Base-by-base conservation (phyloP, 345 rosid genomes). In the Geranium brycei region DNA sequence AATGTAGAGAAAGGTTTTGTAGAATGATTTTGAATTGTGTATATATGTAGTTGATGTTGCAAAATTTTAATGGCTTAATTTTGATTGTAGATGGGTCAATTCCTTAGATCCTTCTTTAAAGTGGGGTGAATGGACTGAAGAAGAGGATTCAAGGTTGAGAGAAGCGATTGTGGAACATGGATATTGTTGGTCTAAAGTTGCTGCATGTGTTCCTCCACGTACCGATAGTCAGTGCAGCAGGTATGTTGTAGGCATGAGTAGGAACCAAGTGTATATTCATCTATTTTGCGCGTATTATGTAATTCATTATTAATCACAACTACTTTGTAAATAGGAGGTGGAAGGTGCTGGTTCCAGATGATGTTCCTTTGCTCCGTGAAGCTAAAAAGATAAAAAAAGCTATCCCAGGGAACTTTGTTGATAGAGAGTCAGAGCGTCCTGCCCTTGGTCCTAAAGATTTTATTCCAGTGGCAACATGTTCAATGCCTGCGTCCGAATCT, bases 161-260 rank as follows among this genome's bases (percentile, higher is more conserved):
- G 82, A 77, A 58, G 96, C 89, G 31, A 69, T 85, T 69, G 67
- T 69, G 70, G 80, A 86, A 73, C 80, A 77, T 60, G 96, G 95
- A 35, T 64, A 75, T 71, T 64, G 76, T 74, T 93, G 99, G 99
- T 72, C 96, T 51, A 88, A 80, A 76, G 75, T 93, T 68, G 91
- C 99, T 69, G 69, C 79, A 41, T 64, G 38, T 62, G 19, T 93
- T 71, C 53, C 83, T 63, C 68, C 81, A 68, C 91, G 97, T 69
- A 93, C 97, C 8, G 97, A 93, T 72, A 93, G 69, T 67, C 86
- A 83, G 70, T 93, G 99, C 71, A 62, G 73, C 77, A 90, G 99
- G 91, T 88, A 79, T 63, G 61, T 3, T 30, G 23, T 3, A 35
- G 23, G 31, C 51, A 68, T 65, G 57, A 47, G 53, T 47, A 8